Conservation (phyloP, 345 rosid genomes). For the Heritiera fomes region DNA sequence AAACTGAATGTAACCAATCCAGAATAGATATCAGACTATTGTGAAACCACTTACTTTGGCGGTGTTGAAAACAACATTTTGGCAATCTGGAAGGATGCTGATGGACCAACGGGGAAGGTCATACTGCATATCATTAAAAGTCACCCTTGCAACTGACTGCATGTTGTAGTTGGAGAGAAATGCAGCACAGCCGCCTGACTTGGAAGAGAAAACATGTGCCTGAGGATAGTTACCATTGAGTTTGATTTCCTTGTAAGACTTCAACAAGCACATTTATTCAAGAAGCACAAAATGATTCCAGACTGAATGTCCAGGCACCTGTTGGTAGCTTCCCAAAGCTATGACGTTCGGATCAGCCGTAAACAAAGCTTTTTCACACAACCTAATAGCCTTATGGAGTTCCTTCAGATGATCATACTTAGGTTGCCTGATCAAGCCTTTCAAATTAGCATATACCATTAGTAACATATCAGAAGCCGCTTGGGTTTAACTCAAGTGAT, state of each 20-base stretch:
- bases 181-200: conserved; percentile 63
- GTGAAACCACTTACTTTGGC: conserved; percentile 50
- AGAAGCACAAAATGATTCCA: neutral
- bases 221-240: conserved; percentile 21
- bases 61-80: conserved; percentile 65
- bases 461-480: neutral
- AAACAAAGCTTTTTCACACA: conserved; percentile 65
- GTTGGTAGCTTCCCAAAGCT: conserved; percentile 61
- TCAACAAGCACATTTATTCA: neutral
- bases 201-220: conserved; percentile 72
- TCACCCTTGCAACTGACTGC: conserved; percentile 45
- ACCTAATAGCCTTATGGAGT: conserved; percentile 68
- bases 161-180: conserved; percentile 70
- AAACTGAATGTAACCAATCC: neutral
- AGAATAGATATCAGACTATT: neutral
- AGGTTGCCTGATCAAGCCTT: conserved; percentile 82
- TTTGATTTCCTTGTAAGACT: neutral
- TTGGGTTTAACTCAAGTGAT: neutral
- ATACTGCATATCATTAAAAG: conserved; percentile 55
- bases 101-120: conserved; percentile 89
- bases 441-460: conserved; percentile 12
- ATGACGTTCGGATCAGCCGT: conserved; percentile 47
- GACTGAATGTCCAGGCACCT: conserved; percentile 38
- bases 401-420: conserved; percentile 74
- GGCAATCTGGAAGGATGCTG: conserved; percentile 89